Evolutionary conservation across 805 yeast species (phyloP), one percentile per base, ranked within the genome.

Genomic region (Candida bentonensis): DNA sequence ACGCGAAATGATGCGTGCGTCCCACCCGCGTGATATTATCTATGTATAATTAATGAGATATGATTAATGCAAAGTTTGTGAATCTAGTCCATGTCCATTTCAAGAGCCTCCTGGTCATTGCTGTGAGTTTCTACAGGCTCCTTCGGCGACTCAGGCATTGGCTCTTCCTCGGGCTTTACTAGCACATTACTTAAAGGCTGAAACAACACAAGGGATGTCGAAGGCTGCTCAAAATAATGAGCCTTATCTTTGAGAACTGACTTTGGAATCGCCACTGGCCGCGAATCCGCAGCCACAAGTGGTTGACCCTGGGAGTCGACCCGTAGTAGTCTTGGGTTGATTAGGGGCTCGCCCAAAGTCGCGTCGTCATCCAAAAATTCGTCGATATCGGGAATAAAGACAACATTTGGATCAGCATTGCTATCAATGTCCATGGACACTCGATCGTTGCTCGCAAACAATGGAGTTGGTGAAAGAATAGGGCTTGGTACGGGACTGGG

Each of bases 351-450:
- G 3, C 49, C 49, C 3, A 45, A 51, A 7, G 47, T 49, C 5
- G 48, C 44, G 2, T 53, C 55, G 21, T 51, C 54, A 1, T 42
- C 43, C 25, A 52, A 39, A 33, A 50, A 54, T 15, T 46, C 48
- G 43, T 54, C 57, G 5, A 54, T 51, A 22, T 51, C 47, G 15
- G 52, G 51, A 22, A 54, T 53, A 46, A 48, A 54, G n/a, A 54
- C 49, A 1, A 52, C 49, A 36, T 48, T 42, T 17, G 48, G 41
- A 15, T 42, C 46, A 20, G 47, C 44, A 2, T 47, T 49, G 39
- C 52, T 56, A 11, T 41, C 41, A 4, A 17, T 23, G 15, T 36
- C 45, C 17, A 27, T 22, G 7, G 42, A 26, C 5, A 11, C 41
- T 7, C 17, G 46, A 25, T 36, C 26, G 13, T n/a, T 40, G 43